phyloP scores from a whole-genome alignment of 805 yeast species.

The Wickerhamomyces bisporus region DNA sequence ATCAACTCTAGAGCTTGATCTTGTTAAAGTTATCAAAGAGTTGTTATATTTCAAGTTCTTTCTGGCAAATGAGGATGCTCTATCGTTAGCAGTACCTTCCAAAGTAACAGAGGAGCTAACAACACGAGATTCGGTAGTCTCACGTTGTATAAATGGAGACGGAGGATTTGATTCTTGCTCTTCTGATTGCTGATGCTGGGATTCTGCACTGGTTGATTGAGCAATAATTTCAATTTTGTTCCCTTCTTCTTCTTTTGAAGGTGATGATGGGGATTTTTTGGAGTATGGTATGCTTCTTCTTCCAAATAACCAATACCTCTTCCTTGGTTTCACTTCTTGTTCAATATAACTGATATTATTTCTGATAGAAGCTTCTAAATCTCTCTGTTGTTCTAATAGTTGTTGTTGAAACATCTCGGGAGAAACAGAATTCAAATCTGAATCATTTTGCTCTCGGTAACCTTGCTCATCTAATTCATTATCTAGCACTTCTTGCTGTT shows the following conservation, averaged over 20 bases:
- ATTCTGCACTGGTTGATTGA: conserved; percentile 5
- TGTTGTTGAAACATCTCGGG: not conserved
- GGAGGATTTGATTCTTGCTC: too few relatives aligned
- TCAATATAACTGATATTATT: conserved; percentile 11
- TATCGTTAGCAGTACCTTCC: conserved; percentile 1
- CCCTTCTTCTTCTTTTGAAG: not conserved
- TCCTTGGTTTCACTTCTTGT: conserved; percentile 1
- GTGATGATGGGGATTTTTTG: not conserved
- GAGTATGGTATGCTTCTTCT: conserved; percentile 1
- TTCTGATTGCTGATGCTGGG: too few relatives aligned
- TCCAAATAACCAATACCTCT: conserved; percentile 13
- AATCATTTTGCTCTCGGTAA: not conserved
- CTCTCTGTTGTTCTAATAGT: conserved; percentile 2
- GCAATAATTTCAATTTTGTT: conserved; percentile 11
- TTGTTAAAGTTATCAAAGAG: conserved; percentile 5
- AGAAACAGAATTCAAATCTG: not conserved
- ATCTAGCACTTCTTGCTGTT: not conserved
- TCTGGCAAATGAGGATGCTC: conserved; percentile 10
- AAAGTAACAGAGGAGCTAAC: not conserved
- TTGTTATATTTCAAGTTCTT: conserved; percentile 3
- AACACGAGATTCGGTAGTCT: too few relatives aligned
- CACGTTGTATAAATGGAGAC: too few relatives aligned
- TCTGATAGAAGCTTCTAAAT: conserved; percentile 3
- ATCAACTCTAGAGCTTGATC: conserved; percentile 1
- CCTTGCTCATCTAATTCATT: not conserved